Evolutionary conservation across 2,329 filamentous ascomycete genomes (phyloP).

Genomic region (Alternaria alternata): DNA sequence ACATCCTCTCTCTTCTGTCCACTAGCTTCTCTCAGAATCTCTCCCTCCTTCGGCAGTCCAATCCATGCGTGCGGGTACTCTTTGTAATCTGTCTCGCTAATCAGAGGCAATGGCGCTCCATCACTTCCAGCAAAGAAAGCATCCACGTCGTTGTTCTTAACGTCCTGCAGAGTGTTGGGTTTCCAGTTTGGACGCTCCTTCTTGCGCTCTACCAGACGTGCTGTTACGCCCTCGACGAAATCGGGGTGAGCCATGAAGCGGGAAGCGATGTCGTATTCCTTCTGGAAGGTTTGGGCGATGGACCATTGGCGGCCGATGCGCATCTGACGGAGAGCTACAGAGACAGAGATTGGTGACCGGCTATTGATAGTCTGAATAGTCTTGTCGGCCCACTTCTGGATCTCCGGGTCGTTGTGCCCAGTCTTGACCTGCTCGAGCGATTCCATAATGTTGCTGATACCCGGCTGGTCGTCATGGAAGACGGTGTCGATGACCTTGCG

Average conservation of each 20-base stretch:
- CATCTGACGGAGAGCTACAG: constrained; percentile 86
- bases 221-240: constrained; percentile 90
- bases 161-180: constrained; percentile 74
- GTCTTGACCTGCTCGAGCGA: constrained; percentile 65
- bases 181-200: constrained; percentile 75
- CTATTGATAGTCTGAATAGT: constrained; percentile 77
- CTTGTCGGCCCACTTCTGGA: constrained; percentile 77
- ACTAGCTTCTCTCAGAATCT: constrained; percentile 60
- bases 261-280: constrained; percentile 83
- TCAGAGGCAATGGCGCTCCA: constrained; percentile 62
- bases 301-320: constrained; percentile 77
- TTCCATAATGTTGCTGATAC: constrained; percentile 72
- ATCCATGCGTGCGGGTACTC: constrained; percentile 77
- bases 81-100: constrained; percentile 68
- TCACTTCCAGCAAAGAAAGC: constrained; percentile 68
- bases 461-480: constrained; percentile 62
- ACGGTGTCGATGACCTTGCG: constrained; percentile 81
- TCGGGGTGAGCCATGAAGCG: constrained; percentile 92
- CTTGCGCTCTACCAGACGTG: constrained; percentile 76
- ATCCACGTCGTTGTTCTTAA: constrained; percentile 66
- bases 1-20: constrained; percentile 47
- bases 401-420: constrained; percentile 40
- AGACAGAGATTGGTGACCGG: constrained; percentile 85
- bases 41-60: constrained; percentile 75
- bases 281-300: constrained; percentile 84